Conservation (phyloP, 106 monocot genomes). For the Acorus gramineus region DNA sequence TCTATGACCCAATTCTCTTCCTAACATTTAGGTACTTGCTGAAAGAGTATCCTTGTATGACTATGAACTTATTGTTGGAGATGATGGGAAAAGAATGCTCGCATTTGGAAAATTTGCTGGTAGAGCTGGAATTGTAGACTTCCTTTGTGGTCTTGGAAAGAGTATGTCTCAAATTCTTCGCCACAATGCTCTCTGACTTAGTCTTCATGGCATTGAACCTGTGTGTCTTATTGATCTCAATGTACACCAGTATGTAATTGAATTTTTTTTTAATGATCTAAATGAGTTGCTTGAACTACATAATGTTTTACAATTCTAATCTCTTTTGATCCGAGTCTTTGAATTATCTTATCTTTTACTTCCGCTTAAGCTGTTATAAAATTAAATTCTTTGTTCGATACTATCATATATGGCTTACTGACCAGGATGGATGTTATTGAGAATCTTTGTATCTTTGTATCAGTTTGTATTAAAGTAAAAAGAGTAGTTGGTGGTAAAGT, state of each 20-base stretch:
- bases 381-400: too few species aligned
- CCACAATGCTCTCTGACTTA: neutral
- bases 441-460: too few species aligned
- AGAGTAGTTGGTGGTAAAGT: too few species aligned
- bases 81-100: constrained; percentile 72
- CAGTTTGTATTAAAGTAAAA: too few species aligned
- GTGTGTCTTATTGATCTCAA: neutral
- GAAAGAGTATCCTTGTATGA: constrained; percentile 74
- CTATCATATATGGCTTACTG: too few species aligned
- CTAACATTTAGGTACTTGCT: constrained; percentile 41
- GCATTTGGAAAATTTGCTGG: constrained; percentile 99
- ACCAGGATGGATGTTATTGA: too few species aligned
- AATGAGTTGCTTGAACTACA: too few species aligned
- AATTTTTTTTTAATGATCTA: too few species aligned
- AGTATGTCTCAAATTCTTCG: constrained; percentile 25
- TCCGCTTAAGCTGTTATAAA: too few species aligned
- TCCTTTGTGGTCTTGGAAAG: constrained; percentile 85
- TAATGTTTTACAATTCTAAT: too few species aligned
- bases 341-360: too few species aligned
- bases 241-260: neutral
- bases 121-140: constrained; percentile 88
- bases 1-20: neutral
- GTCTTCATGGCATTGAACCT: neutral
- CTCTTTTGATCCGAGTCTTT: too few species aligned
- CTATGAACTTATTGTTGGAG: constrained; percentile 90